Evolutionary conservation across 2,329 filamentous ascomycete species (phyloP).

Genomic region (Ceratocystis albifundus): DNA sequence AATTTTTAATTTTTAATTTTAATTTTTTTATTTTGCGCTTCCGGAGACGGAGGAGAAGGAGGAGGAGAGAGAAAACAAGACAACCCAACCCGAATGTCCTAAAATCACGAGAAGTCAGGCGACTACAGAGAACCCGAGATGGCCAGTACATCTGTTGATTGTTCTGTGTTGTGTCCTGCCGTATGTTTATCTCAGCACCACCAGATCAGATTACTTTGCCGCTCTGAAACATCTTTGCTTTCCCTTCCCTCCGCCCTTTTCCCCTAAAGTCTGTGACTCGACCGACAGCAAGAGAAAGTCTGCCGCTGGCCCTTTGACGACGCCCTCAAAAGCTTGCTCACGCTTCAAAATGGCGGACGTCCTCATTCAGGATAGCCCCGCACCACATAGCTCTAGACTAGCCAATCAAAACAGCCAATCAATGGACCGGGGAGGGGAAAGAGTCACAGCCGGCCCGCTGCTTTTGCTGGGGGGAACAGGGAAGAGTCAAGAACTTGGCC

Average conservation of each 20-base stretch:
- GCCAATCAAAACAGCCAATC: not conserved
- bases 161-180: too few relatives aligned
- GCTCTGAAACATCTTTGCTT: not conserved
- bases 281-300: not conserved
- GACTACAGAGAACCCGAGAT: too few relatives aligned
- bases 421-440: not conserved
- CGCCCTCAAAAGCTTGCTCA: not conserved
- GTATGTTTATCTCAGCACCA: too few relatives aligned
- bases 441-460: constrained; percentile 14
- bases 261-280: not conserved
- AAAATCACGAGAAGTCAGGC: too few relatives aligned
- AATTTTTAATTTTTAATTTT: too few relatives aligned
- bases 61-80: not conserved
- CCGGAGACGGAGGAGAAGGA: constrained; percentile 20
- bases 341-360: constrained; percentile 10
- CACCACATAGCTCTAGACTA: not conserved
- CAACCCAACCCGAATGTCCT: not conserved
- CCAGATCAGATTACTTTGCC: too few relatives aligned
- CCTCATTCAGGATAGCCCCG: constrained; percentile 18
- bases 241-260: not conserved
- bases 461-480: not conserved
- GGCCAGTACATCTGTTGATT: too few relatives aligned
- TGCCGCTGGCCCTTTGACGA: not conserved
- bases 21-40: not conserved
- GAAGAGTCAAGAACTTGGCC: too few relatives aligned